Base-by-base conservation (phyloP, 139 green algal genomes). In the Volvox reticuliferus region DNA sequence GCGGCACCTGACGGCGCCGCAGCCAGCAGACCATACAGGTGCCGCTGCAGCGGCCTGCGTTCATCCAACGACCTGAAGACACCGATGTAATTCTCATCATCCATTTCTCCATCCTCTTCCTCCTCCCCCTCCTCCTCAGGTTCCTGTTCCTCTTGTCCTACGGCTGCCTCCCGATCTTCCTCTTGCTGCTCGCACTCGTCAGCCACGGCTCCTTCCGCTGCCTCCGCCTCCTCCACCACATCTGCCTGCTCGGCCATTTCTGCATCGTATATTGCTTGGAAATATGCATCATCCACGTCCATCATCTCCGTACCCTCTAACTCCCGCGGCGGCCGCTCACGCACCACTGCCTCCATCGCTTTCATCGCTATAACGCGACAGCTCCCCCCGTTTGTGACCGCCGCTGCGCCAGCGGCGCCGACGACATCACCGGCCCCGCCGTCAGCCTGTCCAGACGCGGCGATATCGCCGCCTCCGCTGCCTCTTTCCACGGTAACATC, bases 11-110 rank as follows among this genome's bases (percentile, higher is more conserved):
- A n/a, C 76, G 78, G 78, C 78, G 36, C 30, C 79, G 79, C 44
- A 55, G 44, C 26, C 13, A 86, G 79, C 79, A 77, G 9, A 14
- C 82, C 82, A 62, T 79, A 88, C 63, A 88, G 21, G 30, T 62
- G 62, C 18, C 82, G 82, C 82, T 61, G 82, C 82, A 87, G 82
- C 63, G 63, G 82, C 82, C 30, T 61, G 2, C 30, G 1, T 55
- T 50, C 79, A 55, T 55, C 44, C 16, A 73, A 0, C 1, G 79
- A 28, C 6, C 26, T 73, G 79, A 86, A 86, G 26, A 86, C 82
- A 21, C 82, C 82, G 62, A 67, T 22, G 30, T 87, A 55, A 2
- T 55, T 67, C 30, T 76, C 82, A 76, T 62, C 55, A 26, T 73
- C 37, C 33, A 21, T 17, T 0, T 36, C 77, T 24, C 33, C 79